phyloP scores from a whole-genome alignment of 495 filamentous ascomycete species.

The Trichoderma gamsii region DNA sequence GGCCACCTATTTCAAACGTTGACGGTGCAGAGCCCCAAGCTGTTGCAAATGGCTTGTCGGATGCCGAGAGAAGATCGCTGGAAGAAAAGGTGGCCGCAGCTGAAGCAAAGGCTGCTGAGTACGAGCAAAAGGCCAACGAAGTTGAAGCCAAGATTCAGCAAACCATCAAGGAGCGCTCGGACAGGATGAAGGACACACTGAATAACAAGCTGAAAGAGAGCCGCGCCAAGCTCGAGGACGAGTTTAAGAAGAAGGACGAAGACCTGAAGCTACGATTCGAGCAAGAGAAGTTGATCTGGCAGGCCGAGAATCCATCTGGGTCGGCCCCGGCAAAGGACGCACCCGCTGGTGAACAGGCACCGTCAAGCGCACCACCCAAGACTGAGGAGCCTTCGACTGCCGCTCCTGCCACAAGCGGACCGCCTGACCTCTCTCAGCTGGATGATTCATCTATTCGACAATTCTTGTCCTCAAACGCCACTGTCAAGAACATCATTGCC shows the following conservation, averaged over 20 bases:
- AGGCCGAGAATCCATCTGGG: conserved; percentile 41
- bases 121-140: conserved; percentile 47
- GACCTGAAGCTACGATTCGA: conserved; percentile 60
- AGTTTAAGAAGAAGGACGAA: conserved; percentile 34
- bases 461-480: conserved; percentile 57
- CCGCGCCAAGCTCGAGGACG: conserved; percentile 41
- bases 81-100: conserved; percentile 42
- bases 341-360: conserved; percentile 19
- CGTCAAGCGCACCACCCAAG: conserved; percentile 35
- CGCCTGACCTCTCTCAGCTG: conserved; percentile 32
- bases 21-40: background rate
- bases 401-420: background rate
- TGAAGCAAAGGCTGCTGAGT: conserved; percentile 47
- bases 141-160: conserved; percentile 48
- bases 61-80: conserved; percentile 47
- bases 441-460: conserved; percentile 60
- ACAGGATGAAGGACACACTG: conserved; percentile 65
- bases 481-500: conserved; percentile 57
- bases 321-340: conserved; percentile 23
- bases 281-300: conserved; percentile 52
- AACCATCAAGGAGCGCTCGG: conserved; percentile 58
- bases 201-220: conserved; percentile 64
- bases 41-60: conserved; percentile 28
- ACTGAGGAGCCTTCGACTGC: conserved; percentile 1
- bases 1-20: background rate